These are phyloP conservation scores for Candida corydali DNA, from an alignment of 805 yeast species.

Conservation along the genomic window DNA sequence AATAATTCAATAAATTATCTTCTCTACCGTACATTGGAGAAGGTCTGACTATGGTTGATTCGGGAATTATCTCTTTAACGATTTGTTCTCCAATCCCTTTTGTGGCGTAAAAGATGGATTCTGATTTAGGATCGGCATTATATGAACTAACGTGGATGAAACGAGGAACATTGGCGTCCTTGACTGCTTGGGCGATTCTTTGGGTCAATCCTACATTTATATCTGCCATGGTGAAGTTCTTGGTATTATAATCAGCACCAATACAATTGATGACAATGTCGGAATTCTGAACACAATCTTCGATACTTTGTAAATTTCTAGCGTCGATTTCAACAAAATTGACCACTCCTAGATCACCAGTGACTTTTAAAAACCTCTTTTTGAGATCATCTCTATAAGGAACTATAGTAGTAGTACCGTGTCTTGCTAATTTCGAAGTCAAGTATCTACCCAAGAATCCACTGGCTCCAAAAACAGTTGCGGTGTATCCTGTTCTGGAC, in stretches of 20 bases:
- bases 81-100: conserved; percentile 75
- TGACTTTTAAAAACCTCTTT: conserved; percentile 72
- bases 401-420: conserved; percentile 71
- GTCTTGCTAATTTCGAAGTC: conserved; percentile 69
- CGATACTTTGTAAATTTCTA: conserved; percentile 70
- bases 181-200: conserved; percentile 70
- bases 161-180: conserved; percentile 68
- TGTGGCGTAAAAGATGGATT: conserved; percentile 70
- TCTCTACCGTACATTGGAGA: conserved; percentile 75
- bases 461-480: conserved; percentile 80
- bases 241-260: conserved; percentile 73
- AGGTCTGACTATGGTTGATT: conserved; percentile 82
- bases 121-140: conserved; percentile 65
- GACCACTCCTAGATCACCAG: conserved; percentile 86
- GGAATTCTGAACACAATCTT: conserved; percentile 72
- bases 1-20: conserved; percentile 61
- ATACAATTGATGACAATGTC: conserved; percentile 80
- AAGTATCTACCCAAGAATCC: conserved; percentile 77
- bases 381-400: conserved; percentile 82
- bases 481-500: conserved; percentile 83
- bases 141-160: conserved; percentile 75
- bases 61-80: conserved; percentile 65
- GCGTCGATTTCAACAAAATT: conserved; percentile 80
- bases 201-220: conserved; percentile 75
- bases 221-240: conserved; percentile 79